Base-by-base conservation (phyloP, 192 early-diverging fungal species). In the Backusella liffmaniae region DNA sequence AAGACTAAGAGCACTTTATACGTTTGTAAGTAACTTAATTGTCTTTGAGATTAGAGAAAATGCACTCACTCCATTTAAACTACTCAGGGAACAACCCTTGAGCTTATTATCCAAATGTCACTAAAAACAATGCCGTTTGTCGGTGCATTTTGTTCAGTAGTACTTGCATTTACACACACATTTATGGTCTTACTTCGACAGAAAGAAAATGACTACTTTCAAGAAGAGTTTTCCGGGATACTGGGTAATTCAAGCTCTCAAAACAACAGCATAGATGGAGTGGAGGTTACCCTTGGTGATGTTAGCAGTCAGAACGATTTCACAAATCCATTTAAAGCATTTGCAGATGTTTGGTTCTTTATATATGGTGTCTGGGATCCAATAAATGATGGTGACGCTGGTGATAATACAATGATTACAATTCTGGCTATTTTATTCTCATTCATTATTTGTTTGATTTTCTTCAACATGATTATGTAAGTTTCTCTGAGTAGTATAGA, bases 391-490 rank as follows among this genome's bases (percentile, higher is more conserved):
- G 26, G 39, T 7, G 56, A 59, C 8, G 65, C 39, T 39, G 73
- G 59, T 8, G 41, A 74, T 18, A 21, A 39, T 65, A 44, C 59
- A 15, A 65, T 74, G 30, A 41, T 66, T 32, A 66, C 21, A 5
- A 36, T 65, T 18, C 15, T 74, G 4, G 4, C 23, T 1, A 42
- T 74, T 44, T 15, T 74, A 67, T 62, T 74, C n/a, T 74, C 73
- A 0, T 74, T 74, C 12, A 42, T 42, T 3, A 74, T 62, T n/a
- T 21, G 36, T 4, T 41, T 74, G 1, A 74, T 74, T 18, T 62
- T 74, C 59, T 74, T 74, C 21, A 74, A 74, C 37, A 74, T 74
- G 35, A n/a, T 74, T 3, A 74, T 74, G 73, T 74, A 74, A 66
- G 73, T 66, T 26, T 44, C 3, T 3, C 4, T 42, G 3, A 13